phyloP scores from a whole-genome alignment of 2,329 filamentous ascomycete species.

The Tolypocladium nubicola region DNA sequence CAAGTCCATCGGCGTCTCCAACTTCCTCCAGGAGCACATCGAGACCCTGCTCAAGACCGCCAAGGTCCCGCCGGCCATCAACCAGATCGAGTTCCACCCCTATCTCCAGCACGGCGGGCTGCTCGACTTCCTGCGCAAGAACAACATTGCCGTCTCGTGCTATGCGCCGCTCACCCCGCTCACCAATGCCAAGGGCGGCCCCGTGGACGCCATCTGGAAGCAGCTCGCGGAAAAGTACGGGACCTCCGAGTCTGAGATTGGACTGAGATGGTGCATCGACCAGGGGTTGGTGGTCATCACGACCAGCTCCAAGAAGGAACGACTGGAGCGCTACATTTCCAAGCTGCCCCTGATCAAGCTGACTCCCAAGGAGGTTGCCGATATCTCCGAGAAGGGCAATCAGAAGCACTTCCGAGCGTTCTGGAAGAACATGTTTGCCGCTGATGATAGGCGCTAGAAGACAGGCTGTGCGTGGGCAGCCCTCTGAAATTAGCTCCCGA shows the following conservation, averaged over 20 bases:
- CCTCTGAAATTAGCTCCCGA: background rate
- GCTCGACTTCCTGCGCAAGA: constrained; percentile 43
- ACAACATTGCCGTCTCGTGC: constrained; percentile 45
- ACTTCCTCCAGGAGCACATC: constrained; percentile 51
- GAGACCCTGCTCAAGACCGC: constrained; percentile 48
- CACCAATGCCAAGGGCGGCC: constrained; percentile 36
- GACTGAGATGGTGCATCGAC: constrained; percentile 50
- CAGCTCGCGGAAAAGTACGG: constrained; percentile 46
- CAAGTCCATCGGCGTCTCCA: constrained; percentile 66
- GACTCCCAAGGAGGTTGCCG: constrained; percentile 45
- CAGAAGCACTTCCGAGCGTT: constrained; percentile 53
- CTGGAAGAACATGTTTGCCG: constrained; percentile 42
- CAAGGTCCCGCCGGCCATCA: constrained; percentile 54
- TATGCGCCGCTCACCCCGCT: constrained; percentile 46
- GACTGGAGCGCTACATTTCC: constrained; percentile 44
- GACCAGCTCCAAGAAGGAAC: constrained; percentile 46
- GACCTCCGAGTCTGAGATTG: constrained; percentile 44
- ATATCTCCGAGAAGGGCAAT: constrained; percentile 43
- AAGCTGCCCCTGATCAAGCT: constrained; percentile 45
- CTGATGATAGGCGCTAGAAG: constrained; percentile 32
- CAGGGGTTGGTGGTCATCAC: constrained; percentile 48
- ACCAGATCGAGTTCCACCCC: constrained; percentile 76
- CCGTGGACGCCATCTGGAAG: constrained; percentile 40
- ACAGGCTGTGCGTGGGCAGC: background rate
- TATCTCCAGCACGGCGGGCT: constrained; percentile 58